Percentiles rank a stretch among this genome's conserved stretches.
Conservation (phyloP, 2,329 filamentous ascomycete species). For the Sporothrix euskadiensis region DNA sequence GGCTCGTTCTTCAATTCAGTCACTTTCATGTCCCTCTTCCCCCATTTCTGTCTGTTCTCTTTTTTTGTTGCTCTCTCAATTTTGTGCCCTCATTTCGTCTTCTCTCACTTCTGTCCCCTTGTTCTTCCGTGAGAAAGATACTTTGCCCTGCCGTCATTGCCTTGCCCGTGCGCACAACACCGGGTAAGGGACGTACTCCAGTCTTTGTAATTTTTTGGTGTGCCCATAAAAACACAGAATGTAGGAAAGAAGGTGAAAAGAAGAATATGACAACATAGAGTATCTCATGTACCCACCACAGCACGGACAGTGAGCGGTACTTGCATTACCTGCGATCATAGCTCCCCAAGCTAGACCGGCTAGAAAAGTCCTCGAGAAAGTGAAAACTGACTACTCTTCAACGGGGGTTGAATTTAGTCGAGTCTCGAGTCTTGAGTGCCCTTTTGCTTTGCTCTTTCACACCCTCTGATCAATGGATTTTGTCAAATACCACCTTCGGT, state of each 20-base stretch:
- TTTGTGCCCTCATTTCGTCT: not conserved
- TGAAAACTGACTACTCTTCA: not conserved
- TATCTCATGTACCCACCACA: not conserved
- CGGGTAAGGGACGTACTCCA: not conserved
- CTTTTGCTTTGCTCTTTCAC: not conserved
- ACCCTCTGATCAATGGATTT: not conserved
- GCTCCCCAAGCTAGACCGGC: conserved; percentile 3
- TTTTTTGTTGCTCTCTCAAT: not conserved
- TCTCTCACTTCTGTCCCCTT: not conserved
- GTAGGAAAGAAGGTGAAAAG: not conserved
- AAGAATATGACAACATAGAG: not conserved
- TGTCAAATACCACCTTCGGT: not conserved
- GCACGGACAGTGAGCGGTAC: not conserved
- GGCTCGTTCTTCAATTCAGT: not conserved
- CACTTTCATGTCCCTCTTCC: not conserved
- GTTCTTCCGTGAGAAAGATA: not conserved
- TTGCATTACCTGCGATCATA: not conserved
- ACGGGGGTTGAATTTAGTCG: not conserved
- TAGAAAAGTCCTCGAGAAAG: conserved; percentile 6
- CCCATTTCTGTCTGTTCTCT: not conserved
- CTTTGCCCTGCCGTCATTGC: not conserved
- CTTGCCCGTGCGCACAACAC: not conserved
- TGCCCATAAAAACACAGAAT: not conserved
- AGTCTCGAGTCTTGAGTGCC: not conserved
- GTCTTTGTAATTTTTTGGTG: not conserved